These are phyloP conservation scores for Mycena vitilis DNA, from an alignment of 768 basidiomycete genomes.

Conservation along the genomic window DNA sequence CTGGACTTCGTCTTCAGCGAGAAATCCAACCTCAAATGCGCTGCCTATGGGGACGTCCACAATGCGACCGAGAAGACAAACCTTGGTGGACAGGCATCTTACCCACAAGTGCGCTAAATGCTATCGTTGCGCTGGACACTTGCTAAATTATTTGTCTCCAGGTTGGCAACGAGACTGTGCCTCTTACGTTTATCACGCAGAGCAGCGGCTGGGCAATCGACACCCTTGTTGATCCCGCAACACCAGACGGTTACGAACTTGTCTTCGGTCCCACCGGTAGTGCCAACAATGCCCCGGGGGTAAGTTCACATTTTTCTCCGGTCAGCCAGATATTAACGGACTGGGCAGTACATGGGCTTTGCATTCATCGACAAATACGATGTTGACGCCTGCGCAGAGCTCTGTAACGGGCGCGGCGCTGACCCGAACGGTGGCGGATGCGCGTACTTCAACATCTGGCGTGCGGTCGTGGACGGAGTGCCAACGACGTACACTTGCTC, in stretches of 20 bases:
- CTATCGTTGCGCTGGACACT: neutral
- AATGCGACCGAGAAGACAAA: conserved; percentile 58
- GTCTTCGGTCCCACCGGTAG: conserved; percentile 59
- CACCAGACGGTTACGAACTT: conserved; percentile 57
- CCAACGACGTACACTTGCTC: conserved; percentile 63
- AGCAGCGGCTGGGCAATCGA: conserved; percentile 55
- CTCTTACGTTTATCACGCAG: conserved; percentile 55
- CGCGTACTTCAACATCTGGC: conserved; percentile 67
- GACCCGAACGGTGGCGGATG: conserved; percentile 58
- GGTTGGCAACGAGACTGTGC: conserved; percentile 36
- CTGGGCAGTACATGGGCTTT: conserved; percentile 61
- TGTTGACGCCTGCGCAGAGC: conserved; percentile 55
- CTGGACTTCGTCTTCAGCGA: conserved; percentile 52
- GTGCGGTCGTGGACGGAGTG: conserved; percentile 56
- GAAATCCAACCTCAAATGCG: conserved; percentile 62
- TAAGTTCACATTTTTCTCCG: conserved; percentile 38
- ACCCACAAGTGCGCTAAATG: conserved; percentile 37
- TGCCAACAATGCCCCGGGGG: conserved; percentile 60
- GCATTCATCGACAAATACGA: conserved; percentile 62
- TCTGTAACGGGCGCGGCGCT: conserved; percentile 56
- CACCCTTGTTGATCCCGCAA: conserved; percentile 46
- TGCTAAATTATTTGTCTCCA: neutral
- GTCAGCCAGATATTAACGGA: conserved; percentile 20
- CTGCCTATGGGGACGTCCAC: conserved; percentile 57
- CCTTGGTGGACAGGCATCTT: conserved; percentile 55